Evolutionary conservation across 768 basidiomycete genomes (phyloP).

Genomic region (Trametes villosa): DNA sequence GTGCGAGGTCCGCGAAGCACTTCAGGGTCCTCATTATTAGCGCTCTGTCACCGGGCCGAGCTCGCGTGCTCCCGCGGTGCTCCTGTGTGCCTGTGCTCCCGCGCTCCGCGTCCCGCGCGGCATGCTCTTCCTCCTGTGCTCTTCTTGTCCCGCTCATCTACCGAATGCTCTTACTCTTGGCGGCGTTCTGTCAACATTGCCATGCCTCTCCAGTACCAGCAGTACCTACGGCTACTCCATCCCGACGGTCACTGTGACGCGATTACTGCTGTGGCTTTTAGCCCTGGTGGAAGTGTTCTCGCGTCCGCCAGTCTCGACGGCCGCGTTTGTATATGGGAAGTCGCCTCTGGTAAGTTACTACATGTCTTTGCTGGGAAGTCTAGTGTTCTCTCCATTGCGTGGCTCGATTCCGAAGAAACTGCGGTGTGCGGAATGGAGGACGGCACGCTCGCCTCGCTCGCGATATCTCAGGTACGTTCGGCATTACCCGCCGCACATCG

Average conservation of each 20-base stretch:
- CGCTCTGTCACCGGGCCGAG: no score
- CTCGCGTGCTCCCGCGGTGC: no score
- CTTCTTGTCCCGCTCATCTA: neutral
- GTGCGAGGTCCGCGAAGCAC: no score
- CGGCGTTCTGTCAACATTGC: neutral
- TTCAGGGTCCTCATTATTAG: no score
- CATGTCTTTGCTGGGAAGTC: neutral
- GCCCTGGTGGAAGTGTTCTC: neutral
- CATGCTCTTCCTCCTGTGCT: no score
- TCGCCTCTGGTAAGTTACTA: neutral
- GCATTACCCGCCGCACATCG: neutral
- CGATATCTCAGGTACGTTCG: neutral
- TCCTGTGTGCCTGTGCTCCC: no score
- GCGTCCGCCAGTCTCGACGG: neutral
- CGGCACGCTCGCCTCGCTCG: neutral
- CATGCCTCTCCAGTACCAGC: slow-evolving; percentile 1
- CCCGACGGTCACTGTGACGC: neutral
- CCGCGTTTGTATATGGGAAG: neutral
- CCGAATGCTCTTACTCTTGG: neutral
- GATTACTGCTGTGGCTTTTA: neutral
- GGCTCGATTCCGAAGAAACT: neutral
- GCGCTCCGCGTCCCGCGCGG: no score
- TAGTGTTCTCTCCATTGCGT: neutral
- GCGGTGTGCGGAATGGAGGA: slow-evolving; percentile 3
- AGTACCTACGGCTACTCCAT: neutral